Evolutionary conservation across 768 basidiomycete genomes (phyloP).

Genomic region (Mrakia blollopis): DNA sequence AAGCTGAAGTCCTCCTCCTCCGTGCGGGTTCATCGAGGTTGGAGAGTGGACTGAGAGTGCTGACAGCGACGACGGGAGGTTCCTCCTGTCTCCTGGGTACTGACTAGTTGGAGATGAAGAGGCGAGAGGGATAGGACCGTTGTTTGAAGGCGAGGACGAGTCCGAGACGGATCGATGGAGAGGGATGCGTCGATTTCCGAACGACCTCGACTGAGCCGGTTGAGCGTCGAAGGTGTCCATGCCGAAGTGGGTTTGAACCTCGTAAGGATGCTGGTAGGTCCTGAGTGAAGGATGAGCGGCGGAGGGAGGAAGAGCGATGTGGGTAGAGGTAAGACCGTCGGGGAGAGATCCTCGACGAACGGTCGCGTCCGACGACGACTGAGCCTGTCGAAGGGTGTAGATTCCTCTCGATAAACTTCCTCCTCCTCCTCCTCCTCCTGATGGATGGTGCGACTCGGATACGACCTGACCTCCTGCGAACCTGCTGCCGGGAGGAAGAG

Average conservation of each 20-base stretch:
- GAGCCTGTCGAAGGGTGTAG: no score
- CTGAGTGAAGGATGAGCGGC: neutral
- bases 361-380: neutral
- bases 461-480: neutral
- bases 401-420: no score
- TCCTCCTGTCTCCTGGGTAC: neutral
- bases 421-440: no score
- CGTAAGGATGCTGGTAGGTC: neutral
- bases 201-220: neutral
- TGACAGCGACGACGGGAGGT: neutral
- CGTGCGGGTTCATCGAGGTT: neutral
- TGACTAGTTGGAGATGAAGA: neutral
- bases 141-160: neutral
- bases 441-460: neutral
- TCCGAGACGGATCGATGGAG: neutral
- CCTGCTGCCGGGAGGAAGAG: neutral
- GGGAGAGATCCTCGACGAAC: constrained; percentile 7
- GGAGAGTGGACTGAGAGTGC: constrained; percentile 1
- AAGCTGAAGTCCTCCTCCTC: neutral
- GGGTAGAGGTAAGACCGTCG: neutral
- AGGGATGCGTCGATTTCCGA: neutral
- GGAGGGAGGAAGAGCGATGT: neutral
- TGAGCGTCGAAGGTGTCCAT: neutral
- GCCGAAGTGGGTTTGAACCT: neutral
- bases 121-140: neutral